Evolutionary conservation across 495 filamentous ascomycete genomes (phyloP), one percentile per base, ranked within the genome.

Genomic region (Penicillium cinerascens): DNA sequence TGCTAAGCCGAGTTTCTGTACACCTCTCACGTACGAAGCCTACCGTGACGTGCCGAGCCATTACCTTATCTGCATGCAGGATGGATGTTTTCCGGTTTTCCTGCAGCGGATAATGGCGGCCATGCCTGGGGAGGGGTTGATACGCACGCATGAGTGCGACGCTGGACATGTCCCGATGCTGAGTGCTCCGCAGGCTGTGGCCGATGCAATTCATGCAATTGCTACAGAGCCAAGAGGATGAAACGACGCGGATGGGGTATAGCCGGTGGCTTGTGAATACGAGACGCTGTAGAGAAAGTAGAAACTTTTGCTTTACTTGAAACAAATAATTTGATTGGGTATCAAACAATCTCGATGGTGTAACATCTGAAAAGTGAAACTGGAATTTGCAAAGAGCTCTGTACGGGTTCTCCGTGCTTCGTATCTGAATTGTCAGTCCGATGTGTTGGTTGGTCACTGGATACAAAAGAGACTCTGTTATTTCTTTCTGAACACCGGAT

Each of bases 261-360:
- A 29, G 26, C 11, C 11, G 26, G 26, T 1, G 5, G 7, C 26
- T 9, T 29, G 1, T 1, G 1, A 6, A 29, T 29, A 29, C 26
- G 5, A 8, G 26, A 9, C 1, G 11, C 26, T 29, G 7, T 29
- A 10, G 25, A 8, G 25, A 27, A 27, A 29, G 11, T 6, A 29
- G 25, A 7, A 26, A 10, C 2, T 13, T 33, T 13, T 33, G 29
- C 29, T 3, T 33, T 33, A 29, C 11, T 33, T 1, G 11, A 10
- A 33, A 33, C 11, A 33, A 11, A 15, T 33, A 10, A 13, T 16
- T 60, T 63, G 29, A 60, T 59, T 56, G 60, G 60, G 60, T 63
- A 63, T 63, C 59, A 21, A 56, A 48, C 56, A 59, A 45, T 56
- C 56, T 55, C 33, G 8, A 44, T 27, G 26, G 27, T 18, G 25